A percentile compares a stretch with the other conserved stretches of the same genome.
phyloP scores from a whole-genome alignment of 768 basidiomycete genomes.

The Mycena venus region DNA sequence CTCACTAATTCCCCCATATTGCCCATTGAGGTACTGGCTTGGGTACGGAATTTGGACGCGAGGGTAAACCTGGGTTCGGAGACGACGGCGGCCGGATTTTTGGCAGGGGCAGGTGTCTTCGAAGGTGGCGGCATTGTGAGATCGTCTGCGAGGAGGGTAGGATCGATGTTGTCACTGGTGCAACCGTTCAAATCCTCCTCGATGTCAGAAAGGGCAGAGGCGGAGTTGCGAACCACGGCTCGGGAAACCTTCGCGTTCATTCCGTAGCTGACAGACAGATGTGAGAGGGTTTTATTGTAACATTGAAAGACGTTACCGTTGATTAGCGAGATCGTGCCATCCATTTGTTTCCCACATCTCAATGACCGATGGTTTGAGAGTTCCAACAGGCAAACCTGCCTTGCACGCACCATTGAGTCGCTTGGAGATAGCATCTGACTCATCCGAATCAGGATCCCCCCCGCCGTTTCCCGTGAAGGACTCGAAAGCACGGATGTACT shows the following conservation, averaged over 20 bases:
- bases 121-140: too few species aligned
- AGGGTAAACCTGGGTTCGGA: too few species aligned
- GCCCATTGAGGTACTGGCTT: too few species aligned
- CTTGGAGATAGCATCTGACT: neutral
- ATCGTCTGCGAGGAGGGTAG: neutral
- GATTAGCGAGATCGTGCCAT: slow-evolving; percentile 5
- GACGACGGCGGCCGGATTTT: too few species aligned
- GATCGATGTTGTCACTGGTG: neutral
- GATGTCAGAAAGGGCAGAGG: neutral
- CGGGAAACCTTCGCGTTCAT: slow-evolving; percentile 2
- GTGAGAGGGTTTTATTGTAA: too few species aligned
- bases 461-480: slow-evolving; percentile 17
- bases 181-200: neutral
- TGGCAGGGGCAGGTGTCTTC: too few species aligned
- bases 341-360: neutral
- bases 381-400: neutral
- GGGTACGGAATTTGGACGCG: too few species aligned
- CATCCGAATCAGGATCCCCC: slow-evolving; percentile 11
- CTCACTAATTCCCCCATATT: too few species aligned
- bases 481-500: slow-evolving; percentile 9
- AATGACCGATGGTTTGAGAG: neutral
- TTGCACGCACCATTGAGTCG: neutral
- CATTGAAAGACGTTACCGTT: neutral
- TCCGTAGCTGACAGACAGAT: neutral
- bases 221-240: neutral